Evolutionary conservation across 768 basidiomycete genomes (phyloP).

Genomic region (Dictyophora rubrovolvata): DNA sequence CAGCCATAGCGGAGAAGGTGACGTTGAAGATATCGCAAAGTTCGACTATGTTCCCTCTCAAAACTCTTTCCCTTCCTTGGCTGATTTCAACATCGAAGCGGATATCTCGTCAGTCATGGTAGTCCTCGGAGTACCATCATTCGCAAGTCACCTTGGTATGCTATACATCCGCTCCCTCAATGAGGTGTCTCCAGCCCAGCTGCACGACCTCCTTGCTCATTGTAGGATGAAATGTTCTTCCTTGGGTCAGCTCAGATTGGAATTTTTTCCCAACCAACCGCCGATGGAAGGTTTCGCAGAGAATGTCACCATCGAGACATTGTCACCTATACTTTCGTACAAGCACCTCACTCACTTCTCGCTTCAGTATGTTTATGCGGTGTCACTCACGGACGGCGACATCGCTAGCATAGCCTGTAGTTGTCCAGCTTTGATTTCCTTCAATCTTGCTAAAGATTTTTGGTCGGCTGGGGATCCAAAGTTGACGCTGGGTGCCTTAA

Average conservation of each 20-base stretch:
- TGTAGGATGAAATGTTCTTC: constrained; percentile 38
- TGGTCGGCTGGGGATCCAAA: not conserved
- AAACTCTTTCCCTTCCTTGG: constrained; percentile 43
- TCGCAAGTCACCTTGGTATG: constrained; percentile 37
- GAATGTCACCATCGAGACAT: constrained; percentile 24
- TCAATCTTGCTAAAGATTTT: constrained; percentile 18
- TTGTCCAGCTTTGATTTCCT: constrained; percentile 17
- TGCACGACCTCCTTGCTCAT: constrained; percentile 32
- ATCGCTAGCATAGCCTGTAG: constrained; percentile 19
- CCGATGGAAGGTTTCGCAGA: constrained; percentile 14
- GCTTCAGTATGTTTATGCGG: constrained; percentile 16
- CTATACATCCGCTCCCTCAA: constrained; percentile 41
- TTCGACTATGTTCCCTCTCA: constrained; percentile 35
- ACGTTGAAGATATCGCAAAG: constrained; percentile 29
- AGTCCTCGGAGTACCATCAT: constrained; percentile 34
- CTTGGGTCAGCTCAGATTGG: constrained; percentile 35
- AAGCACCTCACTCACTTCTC: constrained; percentile 24
- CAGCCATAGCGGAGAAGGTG: constrained; percentile 37
- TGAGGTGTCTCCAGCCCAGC: constrained; percentile 30
- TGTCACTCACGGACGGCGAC: constrained; percentile 17
- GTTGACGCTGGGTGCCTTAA: constrained; percentile 22
- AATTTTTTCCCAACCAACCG: constrained; percentile 19
- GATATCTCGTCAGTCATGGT: constrained; percentile 32
- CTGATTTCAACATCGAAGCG: constrained; percentile 40
- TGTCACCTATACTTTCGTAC: constrained; percentile 27